phyloP scores from a whole-genome alignment of 202 grass and related monocot genomes.

The Setaria viridis region DNA sequence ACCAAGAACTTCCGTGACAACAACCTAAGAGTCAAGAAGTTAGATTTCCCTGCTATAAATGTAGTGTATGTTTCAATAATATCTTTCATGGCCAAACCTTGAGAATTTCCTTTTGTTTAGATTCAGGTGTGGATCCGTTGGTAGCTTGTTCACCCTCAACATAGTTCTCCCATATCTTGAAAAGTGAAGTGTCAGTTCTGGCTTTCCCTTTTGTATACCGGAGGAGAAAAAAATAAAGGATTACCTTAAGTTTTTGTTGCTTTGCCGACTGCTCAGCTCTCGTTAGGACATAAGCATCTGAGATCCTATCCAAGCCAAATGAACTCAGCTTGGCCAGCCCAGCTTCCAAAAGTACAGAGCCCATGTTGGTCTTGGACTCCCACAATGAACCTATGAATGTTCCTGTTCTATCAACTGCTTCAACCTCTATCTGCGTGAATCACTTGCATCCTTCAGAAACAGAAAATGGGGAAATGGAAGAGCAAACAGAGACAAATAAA shows the following conservation, averaged over 20 bases:
- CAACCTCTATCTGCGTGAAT: conserved; percentile 84
- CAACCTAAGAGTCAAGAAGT: conserved; percentile 58
- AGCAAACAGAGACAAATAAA: not conserved
- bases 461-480: conserved; percentile 4
- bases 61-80: not conserved
- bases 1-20: conserved; percentile 83
- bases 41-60: conserved; percentile 23
- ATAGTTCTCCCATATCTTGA: conserved; percentile 95
- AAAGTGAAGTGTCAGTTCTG: conserved; percentile 34
- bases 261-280: conserved; percentile 92
- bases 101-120: conserved; percentile 89
- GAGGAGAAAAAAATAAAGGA: not conserved
- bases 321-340: conserved; percentile 89
- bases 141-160: conserved; percentile 84
- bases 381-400: conserved; percentile 96
- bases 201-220: conserved; percentile 6
- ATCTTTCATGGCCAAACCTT: conserved; percentile 68
- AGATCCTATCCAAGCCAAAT: conserved; percentile 80
- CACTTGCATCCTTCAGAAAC: conserved; percentile 37
- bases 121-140: conserved; percentile 71
- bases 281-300: conserved; percentile 70
- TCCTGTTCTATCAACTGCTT: conserved; percentile 91
- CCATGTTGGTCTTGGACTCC: conserved; percentile 88
- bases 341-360: conserved; percentile 78
- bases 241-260: conserved; percentile 87